phyloP scores from a whole-genome alignment of 352 stramenopile species.

The Pythium guiyangense region DNA sequence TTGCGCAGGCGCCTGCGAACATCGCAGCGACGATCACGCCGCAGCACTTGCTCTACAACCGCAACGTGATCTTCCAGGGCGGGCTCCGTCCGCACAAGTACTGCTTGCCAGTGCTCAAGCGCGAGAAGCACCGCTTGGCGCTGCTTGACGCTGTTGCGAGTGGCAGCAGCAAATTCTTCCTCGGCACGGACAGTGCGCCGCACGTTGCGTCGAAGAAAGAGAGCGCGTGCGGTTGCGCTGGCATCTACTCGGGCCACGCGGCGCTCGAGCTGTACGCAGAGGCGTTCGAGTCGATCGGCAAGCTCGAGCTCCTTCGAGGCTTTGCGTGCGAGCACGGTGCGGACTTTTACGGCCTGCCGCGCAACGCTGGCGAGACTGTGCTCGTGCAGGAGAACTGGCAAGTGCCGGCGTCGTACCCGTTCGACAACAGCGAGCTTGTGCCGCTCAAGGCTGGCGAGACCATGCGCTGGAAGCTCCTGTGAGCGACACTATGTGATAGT shows the following conservation, averaged over 20 bases:
- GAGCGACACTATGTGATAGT: too few relatives aligned
- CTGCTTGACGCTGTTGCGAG: constrained; percentile 89
- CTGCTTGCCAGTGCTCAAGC: constrained; percentile 99
- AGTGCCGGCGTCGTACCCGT: constrained; percentile 90
- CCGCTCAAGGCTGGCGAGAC: constrained; percentile 92
- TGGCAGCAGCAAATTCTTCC: constrained; percentile 96
- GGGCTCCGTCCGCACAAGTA: constrained; percentile 99
- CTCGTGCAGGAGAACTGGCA: constrained; percentile 89
- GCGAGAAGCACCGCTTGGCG: constrained; percentile 89
- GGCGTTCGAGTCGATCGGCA: constrained; percentile 92
- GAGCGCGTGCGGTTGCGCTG: constrained; percentile 89
- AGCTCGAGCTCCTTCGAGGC: constrained; percentile 91
- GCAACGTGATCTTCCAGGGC: constrained; percentile 92
- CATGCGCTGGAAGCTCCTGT: constrained; percentile 87
- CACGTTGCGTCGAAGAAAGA: constrained; percentile 93
- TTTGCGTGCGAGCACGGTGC: constrained; percentile 95
- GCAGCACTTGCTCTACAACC: constrained; percentile 99
- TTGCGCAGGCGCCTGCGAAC: constrained; percentile 83
- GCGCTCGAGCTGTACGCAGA: constrained; percentile 97
- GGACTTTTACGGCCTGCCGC: constrained; percentile 95
- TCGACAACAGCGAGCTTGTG: constrained; percentile 85
- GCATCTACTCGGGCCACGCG: constrained; percentile 96
- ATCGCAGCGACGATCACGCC: constrained; percentile 98
- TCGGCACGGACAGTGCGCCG: constrained; percentile 97
- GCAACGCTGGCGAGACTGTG: constrained; percentile 85